Evolutionary conservation across 768 basidiomycete species (phyloP), one percentile per base, ranked within the genome.

Genomic region (Hypsizygus marmoreus): DNA sequence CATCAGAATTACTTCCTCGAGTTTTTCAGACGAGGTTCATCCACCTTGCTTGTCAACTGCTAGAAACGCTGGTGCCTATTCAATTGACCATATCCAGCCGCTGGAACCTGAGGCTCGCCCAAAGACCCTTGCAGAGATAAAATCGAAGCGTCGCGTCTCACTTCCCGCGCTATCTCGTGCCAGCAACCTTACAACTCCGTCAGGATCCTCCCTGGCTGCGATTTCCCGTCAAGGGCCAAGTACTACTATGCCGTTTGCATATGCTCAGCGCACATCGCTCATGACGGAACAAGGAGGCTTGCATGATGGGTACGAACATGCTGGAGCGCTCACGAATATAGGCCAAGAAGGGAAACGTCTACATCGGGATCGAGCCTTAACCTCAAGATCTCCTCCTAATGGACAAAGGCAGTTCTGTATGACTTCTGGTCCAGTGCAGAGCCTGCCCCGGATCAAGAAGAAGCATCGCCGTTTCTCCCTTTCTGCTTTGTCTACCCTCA

Each of bases 121-220:
- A 23, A 66, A 60, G 43, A 67, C 61, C 23, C 54, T 68, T 3
- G 54, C 63, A 42, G 67, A 71, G 56, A 69, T 70, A 40, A 67
- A 66, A 51, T 64, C 65, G 40, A 69, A 60, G 47, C 64, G 68
- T 30, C 65, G 66, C 25, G 59, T 71, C 34, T 71, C 71, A 11
- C 60, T 71, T 43, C 64, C 69, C 34, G 49, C 56, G 29, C 39
- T 63, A 31, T 49, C 61, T 41, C 51, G 48, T 14, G 47, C 57
- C 33, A 35, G 45, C 58, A n/a, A 47, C 53, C 13, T 51, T 56
- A 34, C 44, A 53, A 47, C 36, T 40, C 4, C 40, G 29, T 43
- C n/a, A n/a, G n/a, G n/a, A n/a, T 54, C 48, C 25, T 43, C 53
- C n/a, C 22, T 54, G 11, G 32, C 50, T 24, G 49, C 49, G 42